Evolutionary conservation across 768 basidiomycete genomes (phyloP).

Genomic region (Rhizopogon vesiculosus): DNA sequence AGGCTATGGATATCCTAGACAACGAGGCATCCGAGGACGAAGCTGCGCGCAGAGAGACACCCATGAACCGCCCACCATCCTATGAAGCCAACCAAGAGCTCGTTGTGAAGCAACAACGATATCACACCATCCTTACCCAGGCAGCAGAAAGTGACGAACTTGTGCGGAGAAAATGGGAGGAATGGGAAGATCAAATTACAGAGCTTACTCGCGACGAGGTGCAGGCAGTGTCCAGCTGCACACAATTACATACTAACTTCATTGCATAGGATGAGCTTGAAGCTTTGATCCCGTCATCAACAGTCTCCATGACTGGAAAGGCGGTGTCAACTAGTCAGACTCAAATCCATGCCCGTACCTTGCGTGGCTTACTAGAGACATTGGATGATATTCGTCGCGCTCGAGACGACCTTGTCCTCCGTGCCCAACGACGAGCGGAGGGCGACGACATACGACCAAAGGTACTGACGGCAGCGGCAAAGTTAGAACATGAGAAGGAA

Average conservation of each 20-base stretch:
- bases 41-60: constrained; percentile 47
- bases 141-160: constrained; percentile 73
- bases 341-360: constrained; percentile 58
- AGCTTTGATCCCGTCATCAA: constrained; percentile 63
- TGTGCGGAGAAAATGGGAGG: constrained; percentile 81
- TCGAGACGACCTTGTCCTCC: constrained; percentile 57
- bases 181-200: constrained; percentile 74
- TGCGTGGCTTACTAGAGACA: constrained; percentile 73
- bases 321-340: constrained; percentile 42
- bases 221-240: no score
- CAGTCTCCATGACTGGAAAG: constrained; percentile 29
- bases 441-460: constrained; percentile 71
- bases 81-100: constrained; percentile 76
- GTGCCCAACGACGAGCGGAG: constrained; percentile 56
- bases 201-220: constrained; percentile 70
- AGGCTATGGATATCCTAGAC: constrained; percentile 92
- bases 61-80: constrained; percentile 57
- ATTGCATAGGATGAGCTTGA: constrained; percentile 58
- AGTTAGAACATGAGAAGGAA: constrained; percentile 62
- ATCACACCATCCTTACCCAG: constrained; percentile 64
- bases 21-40: constrained; percentile 87
- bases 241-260: constrained; percentile 1
- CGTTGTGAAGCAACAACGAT: constrained; percentile 64
- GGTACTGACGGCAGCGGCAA: constrained; percentile 61
- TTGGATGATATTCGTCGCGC: constrained; percentile 67